phyloP scores from a whole-genome alignment of 1,284 basidiomycete genomes.

The Boletellus sp. region DNA sequence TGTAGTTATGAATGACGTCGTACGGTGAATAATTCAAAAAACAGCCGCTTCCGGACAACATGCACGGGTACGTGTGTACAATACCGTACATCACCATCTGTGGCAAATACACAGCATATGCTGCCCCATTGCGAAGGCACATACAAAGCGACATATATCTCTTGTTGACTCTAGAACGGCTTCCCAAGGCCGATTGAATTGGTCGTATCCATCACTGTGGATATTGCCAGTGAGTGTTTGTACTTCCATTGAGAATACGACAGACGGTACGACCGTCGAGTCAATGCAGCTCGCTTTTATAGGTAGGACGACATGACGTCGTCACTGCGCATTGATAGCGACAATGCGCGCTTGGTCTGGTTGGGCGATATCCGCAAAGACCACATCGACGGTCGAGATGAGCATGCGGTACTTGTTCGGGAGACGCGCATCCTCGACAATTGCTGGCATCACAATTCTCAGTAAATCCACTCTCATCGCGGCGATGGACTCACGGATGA shows the following conservation, averaged over 20 bases:
- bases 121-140: too few species aligned
- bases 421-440: constrained; percentile 94
- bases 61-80: too few species aligned
- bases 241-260: constrained; percentile 89
- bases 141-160: too few species aligned
- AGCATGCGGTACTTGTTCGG: constrained; percentile 97
- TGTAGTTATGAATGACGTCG: too few species aligned
- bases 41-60: too few species aligned
- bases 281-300: constrained; percentile 99
- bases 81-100: too few species aligned
- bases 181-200: too few species aligned
- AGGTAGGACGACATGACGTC: constrained; percentile 89
- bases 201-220: too few species aligned
- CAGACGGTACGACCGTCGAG: constrained; percentile 87
- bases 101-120: too few species aligned
- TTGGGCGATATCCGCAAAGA: constrained; percentile 98
- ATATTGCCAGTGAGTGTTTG: constrained; percentile 83
- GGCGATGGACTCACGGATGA: constrained; percentile 76
- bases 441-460: constrained; percentile 53
- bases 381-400: constrained; percentile 88
- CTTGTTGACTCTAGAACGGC: too few species aligned
- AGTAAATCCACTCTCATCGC: not conserved
- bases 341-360: constrained; percentile 98
- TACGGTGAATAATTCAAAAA: too few species aligned
- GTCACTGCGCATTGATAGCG: constrained; percentile 88